Evolutionary conservation across 1,284 basidiomycete species (phyloP), one percentile per base, ranked within the genome.

Genomic region (Leccinum griseonigrum): DNA sequence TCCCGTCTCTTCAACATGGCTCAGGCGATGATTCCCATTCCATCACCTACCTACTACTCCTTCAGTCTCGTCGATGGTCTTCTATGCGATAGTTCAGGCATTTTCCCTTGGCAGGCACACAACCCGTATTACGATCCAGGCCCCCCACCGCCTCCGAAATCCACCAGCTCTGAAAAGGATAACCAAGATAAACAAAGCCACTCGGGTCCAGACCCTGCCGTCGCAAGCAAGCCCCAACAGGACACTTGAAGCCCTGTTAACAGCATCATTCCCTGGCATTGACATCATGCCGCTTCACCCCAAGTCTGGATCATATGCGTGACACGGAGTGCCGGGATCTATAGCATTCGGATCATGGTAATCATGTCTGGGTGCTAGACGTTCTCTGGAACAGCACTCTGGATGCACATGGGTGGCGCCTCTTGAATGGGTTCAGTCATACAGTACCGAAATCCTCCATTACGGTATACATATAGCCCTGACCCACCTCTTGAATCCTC

Each of bases 71-170:
- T 84, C 48, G 63, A 71, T 51, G 86, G 86, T 10, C 68, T 67
- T 28, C 71, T 83, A 48, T 78, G 76, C 61, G 76, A 84, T 56
- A 71, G 76, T 18, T 71, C 63, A 32, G 71, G 68, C 5, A 46
- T 58, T 57, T 57, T 58, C 3, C 70, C 74, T 5, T 91, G 88
- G 88, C 67, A 72, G 29, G 76, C 85, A 3, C 68, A 74, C 57
- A 91, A 91, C 67, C 86, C 89, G 3, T 70, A 79, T 55, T 90
- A 91, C 69, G 86, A 91, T 70, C 84, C 88, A 28, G 88, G 87
- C 3, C 87, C 86, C 9, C 82, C 78, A 0, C 85, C 85, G 0
- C 80, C 79, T 16, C 82, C 80, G 54, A 70, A 65, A 54, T 62
- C 64, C 66, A 69, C 77, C 68, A 58, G 75, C 55, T 13, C 68